Evolutionary conservation across 768 basidiomycete species (phyloP), one percentile per base, ranked within the genome.

Genomic region (Gloeophyllum trabeum): DNA sequence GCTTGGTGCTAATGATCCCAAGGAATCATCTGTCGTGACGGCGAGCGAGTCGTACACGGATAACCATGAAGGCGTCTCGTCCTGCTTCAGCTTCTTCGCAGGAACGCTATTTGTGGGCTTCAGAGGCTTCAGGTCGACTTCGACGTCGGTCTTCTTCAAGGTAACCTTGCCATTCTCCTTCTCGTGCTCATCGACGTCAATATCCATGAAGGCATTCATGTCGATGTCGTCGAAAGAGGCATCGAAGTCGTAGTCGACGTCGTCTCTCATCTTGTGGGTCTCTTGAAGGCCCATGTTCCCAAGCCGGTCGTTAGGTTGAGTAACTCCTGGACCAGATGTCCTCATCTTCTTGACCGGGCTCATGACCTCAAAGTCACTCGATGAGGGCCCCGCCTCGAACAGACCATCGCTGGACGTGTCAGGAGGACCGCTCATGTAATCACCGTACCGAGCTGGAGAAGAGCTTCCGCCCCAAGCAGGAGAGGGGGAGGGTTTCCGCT

Each of bases 291-390:
- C 46, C 46, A 87, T 58, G 35, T 73, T 66, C 5, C 71, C 69
- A 51, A 88, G 61, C 10, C 70, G 64, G 43, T 78, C 70, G 6
- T 70, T 69, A 4, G 79, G 70, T 6, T 83, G 82, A 0, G 64
- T 62, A 43, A 81, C 58, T 10, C 54, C 62, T 0, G 53, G 63
- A 3, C 59, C 60, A 16, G 63, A 67, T 6, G 53, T 73, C 59
- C 69, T 69, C 41, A 65, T 55, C 47, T 75, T 80, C 60, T 89
- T 89, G 57, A 76, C 73, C 4, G 86, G 86, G 49, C 82, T 88
- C 48, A 73, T 69, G 52, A 63, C 28, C 28, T 32, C 55, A 44
- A 61, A 62, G 46, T 78, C 85, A 10, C 10, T 10, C 16, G 28
- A 32, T 0, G 74, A 73, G 4, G 67, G 56, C 0, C 52, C 51